Conservation (phyloP, 208 protist species). For the Trypanosoma platydactyli region DNA sequence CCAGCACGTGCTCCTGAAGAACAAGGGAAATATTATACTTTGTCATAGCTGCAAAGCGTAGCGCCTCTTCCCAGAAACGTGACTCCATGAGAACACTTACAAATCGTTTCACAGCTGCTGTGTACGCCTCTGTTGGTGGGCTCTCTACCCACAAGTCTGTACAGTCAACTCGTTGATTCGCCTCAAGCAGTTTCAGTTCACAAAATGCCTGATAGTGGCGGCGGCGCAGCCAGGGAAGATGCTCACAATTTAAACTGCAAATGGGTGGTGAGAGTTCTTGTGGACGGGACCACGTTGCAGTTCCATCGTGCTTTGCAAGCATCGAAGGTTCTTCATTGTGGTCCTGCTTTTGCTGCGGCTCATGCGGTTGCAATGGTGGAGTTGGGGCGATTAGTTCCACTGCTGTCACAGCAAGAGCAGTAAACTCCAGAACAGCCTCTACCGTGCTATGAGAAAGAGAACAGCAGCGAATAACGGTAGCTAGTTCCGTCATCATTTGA, state of each 20-base stretch:
- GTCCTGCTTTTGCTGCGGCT: not conserved
- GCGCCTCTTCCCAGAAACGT: constrained; percentile 73
- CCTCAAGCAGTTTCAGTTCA: constrained; percentile 65
- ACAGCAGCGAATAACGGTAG: constrained; percentile 63
- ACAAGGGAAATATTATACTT: constrained; percentile 34
- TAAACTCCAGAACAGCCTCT: constrained; percentile 57
- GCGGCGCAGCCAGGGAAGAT: constrained; percentile 74
- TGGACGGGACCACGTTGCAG: constrained; percentile 2
- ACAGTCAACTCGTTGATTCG: constrained; percentile 67
- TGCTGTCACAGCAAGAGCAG: constrained; percentile 60
- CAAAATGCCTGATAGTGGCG: constrained; percentile 79
- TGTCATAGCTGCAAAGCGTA: constrained; percentile 51
- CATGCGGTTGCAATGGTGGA: constrained; percentile 24
- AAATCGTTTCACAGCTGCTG: constrained; percentile 46
- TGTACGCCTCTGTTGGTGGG: constrained; percentile 37
- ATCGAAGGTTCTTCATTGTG: constrained; percentile 1
- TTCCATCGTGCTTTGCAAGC: constrained; percentile 2
- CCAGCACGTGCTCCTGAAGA: constrained; percentile 58
- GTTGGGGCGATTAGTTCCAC: constrained; percentile 61
- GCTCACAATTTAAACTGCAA: constrained; percentile 43
- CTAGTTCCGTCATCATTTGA: constrained; percentile 69
- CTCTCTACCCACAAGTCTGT: constrained; percentile 75
- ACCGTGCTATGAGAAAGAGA: constrained; percentile 31
- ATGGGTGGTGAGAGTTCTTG: constrained; percentile 7
- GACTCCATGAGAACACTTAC: constrained; percentile 62